phyloP scores from a whole-genome alignment of 2,329 filamentous ascomycete genomes.

The Lojkania enalia region DNA sequence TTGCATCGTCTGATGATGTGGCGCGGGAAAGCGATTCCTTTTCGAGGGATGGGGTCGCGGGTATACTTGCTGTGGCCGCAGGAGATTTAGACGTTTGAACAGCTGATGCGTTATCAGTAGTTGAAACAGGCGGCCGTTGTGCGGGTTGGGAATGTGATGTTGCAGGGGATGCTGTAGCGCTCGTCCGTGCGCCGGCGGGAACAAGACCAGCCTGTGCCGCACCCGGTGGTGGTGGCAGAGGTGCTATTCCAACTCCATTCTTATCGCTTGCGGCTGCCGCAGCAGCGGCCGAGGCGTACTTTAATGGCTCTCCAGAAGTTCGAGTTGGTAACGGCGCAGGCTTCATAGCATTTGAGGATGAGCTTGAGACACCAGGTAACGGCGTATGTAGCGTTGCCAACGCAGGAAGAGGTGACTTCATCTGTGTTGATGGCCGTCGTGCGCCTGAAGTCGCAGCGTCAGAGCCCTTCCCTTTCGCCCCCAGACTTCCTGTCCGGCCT shows the following conservation, averaged over 20 bases:
- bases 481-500: conserved; percentile 54
- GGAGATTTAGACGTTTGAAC: conserved; percentile 57
- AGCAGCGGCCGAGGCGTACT: conserved; percentile 94
- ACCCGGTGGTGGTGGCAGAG: conserved; percentile 86
- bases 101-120: conserved; percentile 38
- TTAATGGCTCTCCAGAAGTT: conserved; percentile 84
- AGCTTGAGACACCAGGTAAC: conserved; percentile 63
- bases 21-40: conserved; percentile 43
- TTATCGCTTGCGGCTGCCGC: conserved; percentile 90
- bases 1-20: conserved; percentile 35
- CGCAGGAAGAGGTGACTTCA: conserved; percentile 93
- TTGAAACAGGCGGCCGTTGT: conserved; percentile 42
- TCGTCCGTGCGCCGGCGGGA: conserved; percentile 58
- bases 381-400: conserved; percentile 86
- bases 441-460: conserved; percentile 61
- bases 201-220: conserved; percentile 46
- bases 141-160: conserved; percentile 45
- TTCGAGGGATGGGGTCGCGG: conserved; percentile 52
- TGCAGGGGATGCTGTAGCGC: conserved; percentile 60
- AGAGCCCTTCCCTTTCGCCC: conserved; percentile 59
- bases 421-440: conserved; percentile 80
- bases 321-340: conserved; percentile 84
- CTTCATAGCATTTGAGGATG: conserved; percentile 75
- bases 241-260: conserved; percentile 86
- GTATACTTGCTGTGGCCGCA: conserved; percentile 48